Evolutionary conservation across 768 basidiomycete genomes (phyloP), one percentile per base, ranked within the genome.

Genomic region (Calocybe cyanea): DNA sequence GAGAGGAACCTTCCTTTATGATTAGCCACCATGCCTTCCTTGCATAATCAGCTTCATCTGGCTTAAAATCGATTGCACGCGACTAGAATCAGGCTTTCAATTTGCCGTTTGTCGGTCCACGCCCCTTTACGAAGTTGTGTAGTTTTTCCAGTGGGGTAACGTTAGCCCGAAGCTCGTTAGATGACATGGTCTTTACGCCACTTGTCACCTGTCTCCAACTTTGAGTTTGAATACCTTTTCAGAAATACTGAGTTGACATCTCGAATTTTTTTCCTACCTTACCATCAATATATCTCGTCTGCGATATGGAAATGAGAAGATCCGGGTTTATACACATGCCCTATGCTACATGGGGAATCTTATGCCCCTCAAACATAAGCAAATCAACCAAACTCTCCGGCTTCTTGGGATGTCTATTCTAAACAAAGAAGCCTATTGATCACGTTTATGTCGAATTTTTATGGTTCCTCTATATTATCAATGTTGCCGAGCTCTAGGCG

Each of bases 1-100:
- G 64, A 61, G 63, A 66, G 66, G 64, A 70, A 67, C 50, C 56
- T 61, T 58, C 60, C 66, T 75, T 70, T 76, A 72, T 71, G 64
- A 67, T 69, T 64, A 59, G 54, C 56, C 61, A 57, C 59, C 59
- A 50, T 55, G 57, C 57, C 55, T 57, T 61, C 63, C 61, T 65
- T 64, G 62, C 57, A 65, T 65, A 62, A 69, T 69, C 63, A 62
- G 61, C 58, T 59, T 56, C 46, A 61, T 67, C 64, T 65, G 56
- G 61, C 60, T 58, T 58, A 53, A 54, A 59, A 68, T 70, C 68
- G 65, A 67, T 67, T 53, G 55, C 58, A 57, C 55, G 54, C 55
- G 55, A 54, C 21, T 51, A 56, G 55, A 64, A 61, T 56, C 59
- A 61, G 60, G 51, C 50, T 51, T 60, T 55, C 63, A 59, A 48